Base-by-base conservation (phyloP, 1,284 basidiomycete species). In the Earliella scabrosa region DNA sequence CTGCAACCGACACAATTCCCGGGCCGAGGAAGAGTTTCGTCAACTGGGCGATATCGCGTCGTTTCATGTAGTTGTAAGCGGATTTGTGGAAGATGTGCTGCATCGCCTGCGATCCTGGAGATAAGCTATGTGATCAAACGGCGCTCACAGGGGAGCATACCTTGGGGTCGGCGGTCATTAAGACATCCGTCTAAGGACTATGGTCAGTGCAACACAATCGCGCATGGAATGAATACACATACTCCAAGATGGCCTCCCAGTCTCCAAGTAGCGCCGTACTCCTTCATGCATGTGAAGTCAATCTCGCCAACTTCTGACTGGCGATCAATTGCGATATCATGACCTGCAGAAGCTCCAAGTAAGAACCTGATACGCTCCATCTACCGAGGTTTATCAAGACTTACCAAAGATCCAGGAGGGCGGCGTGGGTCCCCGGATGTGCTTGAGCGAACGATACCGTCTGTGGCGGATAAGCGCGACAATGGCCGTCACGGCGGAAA, bases 41-140 rank as follows among this genome's bases (percentile, higher is more conserved):
- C 11, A 54, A 47, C 29, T 58, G 44, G 31, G 39, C 47, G 16
- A 55, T 47, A n/a, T 64, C 56, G 2, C 38, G 44, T 4, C 56
- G 46, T 54, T 70, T 70, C 10, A 23, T 45, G 41, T 63, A 68
- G 38, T 56, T 58, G 50, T 69, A 66, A 6, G 57, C 67, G 2
- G 63, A 63, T 20, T 67, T 68, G 20, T 68, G 67, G 10, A 64
- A 61, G 24, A 71, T 52, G 31, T 70, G 63, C 32, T 71, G 67
- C 21, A 70, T 23, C 0, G 64, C 70, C 65, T 63, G 26, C 26
- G n/a, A 3, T 24, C n/a, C n/a, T n/a, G n/a, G 13, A 7, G 20
- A 9, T n/a, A 40, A 6, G 18, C 18, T 5, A 4, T 6, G 31
- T 18, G 21, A 8, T n/a, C n/a, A 24, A 20, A 10, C 6, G 10